A percentile compares a stretch with the other conserved stretches of the same genome.
These are phyloP conservation scores for Aspergillus spinulosporus DNA, from an alignment of 2,329 filamentous ascomycete species.

Conservation along the genomic window DNA sequence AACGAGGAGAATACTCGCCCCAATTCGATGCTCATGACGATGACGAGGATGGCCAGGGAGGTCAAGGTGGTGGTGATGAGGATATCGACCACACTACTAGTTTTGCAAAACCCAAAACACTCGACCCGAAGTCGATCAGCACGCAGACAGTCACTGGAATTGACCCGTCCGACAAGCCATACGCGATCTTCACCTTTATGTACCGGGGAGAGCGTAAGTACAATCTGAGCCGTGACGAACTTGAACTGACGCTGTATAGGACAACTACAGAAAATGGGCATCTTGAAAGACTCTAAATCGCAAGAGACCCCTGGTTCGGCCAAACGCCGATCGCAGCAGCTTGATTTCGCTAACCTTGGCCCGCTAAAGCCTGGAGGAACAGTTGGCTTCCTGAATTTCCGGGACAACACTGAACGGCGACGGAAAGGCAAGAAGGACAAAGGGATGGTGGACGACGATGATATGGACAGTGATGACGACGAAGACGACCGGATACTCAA, in stretches of 20 bases:
- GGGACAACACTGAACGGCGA: slow-evolving; percentile 61
- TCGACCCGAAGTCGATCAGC: slow-evolving; percentile 96
- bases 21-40: slow-evolving; percentile 97
- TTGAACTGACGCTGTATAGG: slow-evolving; percentile 53
- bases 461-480: slow-evolving; percentile 75
- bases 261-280: slow-evolving; percentile 95
- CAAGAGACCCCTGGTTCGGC: slow-evolving; percentile 57
- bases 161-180: slow-evolving; percentile 92
- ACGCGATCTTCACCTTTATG: slow-evolving; percentile 96
- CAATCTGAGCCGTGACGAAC: not conserved
- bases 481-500: slow-evolving; percentile 63
- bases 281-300: slow-evolving; percentile 68
- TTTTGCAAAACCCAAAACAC: slow-evolving; percentile 92
- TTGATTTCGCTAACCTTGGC: slow-evolving; percentile 81
- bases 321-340: slow-evolving; percentile 77
- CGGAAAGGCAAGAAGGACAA: slow-evolving; percentile 65
- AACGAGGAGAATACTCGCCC: slow-evolving; percentile 95
- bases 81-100: slow-evolving; percentile 96
- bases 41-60: slow-evolving; percentile 66
- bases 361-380: slow-evolving; percentile 84
- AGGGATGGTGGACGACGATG: slow-evolving; percentile 52
- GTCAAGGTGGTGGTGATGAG: slow-evolving; percentile 60
- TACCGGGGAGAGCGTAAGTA: slow-evolving; percentile 90
- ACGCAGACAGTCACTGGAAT: slow-evolving; percentile 99
- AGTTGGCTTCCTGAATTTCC: slow-evolving; percentile 85